These are phyloP conservation scores for Solanum chacoense DNA, from an alignment of 305 asterid genomes.

Conservation along the genomic window DNA sequence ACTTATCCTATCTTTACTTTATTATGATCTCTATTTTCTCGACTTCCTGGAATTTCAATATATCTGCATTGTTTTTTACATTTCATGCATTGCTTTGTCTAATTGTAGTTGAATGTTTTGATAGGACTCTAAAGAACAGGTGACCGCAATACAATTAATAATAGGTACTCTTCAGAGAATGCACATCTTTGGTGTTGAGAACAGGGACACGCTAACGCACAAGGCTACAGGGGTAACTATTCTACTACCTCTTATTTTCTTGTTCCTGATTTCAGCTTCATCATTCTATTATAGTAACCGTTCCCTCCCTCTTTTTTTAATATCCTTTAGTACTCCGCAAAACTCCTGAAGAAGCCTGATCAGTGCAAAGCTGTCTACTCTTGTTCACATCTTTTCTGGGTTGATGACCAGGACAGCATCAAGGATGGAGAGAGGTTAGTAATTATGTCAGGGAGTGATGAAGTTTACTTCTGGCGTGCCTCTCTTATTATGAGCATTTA, in stretches of 20 bases:
- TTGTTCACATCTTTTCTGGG: constrained; percentile 97
- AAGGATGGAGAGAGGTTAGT: constrained; percentile 91
- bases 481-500: background rate
- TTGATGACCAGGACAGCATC: constrained; percentile 75
- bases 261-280: background rate
- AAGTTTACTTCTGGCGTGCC: background rate
- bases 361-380: constrained; percentile 99
- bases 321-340: constrained; percentile 72
- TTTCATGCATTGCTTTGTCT: background rate
- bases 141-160: constrained; percentile 80
- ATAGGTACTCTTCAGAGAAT: constrained; percentile 97
- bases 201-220: constrained; percentile 95
- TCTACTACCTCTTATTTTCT: constrained; percentile 1
- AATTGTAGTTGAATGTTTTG: constrained; percentile 10
- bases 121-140: constrained; percentile 95
- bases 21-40: background rate
- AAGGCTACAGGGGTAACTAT: constrained; percentile 94
- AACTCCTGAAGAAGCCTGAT: constrained; percentile 95
- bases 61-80: background rate
- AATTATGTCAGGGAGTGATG: background rate
- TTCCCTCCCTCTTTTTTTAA: background rate
- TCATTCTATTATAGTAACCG: background rate
- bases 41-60: background rate
- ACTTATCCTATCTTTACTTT: background rate
- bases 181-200: constrained; percentile 91